phyloP scores from a whole-genome alignment of 345 rosid genomes.

The Streptanthus diversifolius region DNA sequence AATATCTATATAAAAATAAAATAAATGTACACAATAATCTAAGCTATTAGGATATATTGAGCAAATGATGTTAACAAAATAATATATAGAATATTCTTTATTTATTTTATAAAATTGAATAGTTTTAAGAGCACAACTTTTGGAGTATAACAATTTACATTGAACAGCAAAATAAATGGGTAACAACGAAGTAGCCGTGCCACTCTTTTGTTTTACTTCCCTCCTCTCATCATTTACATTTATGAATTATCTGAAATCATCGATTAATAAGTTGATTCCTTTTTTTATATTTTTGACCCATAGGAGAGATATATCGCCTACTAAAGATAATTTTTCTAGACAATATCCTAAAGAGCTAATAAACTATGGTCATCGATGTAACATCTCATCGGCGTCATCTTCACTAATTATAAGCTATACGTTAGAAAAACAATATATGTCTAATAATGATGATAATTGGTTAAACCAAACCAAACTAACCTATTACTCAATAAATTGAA shows the following conservation, averaged over 20 bases:
- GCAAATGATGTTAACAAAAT: neutral
- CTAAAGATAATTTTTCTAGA: no score
- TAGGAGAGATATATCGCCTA: no score
- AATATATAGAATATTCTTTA: no score
- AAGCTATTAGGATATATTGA: neutral
- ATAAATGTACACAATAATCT: neutral
- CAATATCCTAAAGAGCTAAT: no score
- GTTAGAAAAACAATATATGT: no score
- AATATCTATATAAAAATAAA: neutral
- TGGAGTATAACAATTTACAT: slow-evolving; percentile 21
- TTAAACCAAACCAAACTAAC: no score
- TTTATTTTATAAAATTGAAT: neutral
- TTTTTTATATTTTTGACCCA: neutral
- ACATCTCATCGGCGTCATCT: no score
- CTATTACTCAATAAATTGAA: no score
- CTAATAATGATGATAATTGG: no score
- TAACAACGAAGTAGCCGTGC: slow-evolving; percentile 37
- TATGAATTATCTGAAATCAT: neutral
- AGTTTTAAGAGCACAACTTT: slow-evolving; percentile 29
- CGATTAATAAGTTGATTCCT: neutral
- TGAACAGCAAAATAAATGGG: slow-evolving; percentile 34
- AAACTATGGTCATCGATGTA: no score
- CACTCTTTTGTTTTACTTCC: slow-evolving; percentile 26
- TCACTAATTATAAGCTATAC: no score
- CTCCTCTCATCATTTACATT: neutral